phyloP scores from a whole-genome alignment of 129 eudicot genomes.

The Helianthus tuberosus region DNA sequence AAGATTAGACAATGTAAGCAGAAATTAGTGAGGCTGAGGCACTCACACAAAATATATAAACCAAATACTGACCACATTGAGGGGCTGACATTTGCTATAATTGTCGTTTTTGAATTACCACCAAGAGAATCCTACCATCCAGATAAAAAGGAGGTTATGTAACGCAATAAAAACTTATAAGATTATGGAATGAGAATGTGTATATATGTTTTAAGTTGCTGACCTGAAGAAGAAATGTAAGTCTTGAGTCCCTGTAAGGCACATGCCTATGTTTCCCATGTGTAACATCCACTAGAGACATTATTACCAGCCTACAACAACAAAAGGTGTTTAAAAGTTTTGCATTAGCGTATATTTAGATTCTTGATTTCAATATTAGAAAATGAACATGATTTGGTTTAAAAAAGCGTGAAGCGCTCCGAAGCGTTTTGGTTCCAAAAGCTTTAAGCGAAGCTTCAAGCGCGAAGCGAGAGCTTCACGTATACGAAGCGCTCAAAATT shows the following conservation, averaged over 20 bases:
- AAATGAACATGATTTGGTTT: no score
- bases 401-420: no score
- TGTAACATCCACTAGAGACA: constrained; percentile 90
- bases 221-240: constrained; percentile 93
- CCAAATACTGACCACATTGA: constrained; percentile 62
- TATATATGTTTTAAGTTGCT: constrained; percentile 32
- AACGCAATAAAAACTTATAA: neutral
- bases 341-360: neutral
- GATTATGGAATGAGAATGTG: constrained; percentile 28
- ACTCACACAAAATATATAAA: constrained; percentile 26
- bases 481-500: no score
- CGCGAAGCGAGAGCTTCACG: no score
- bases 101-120: constrained; percentile 89
- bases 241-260: constrained; percentile 91
- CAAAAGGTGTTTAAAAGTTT: constrained; percentile 4
- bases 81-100: constrained; percentile 93
- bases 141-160: constrained; percentile 15
- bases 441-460: no score
- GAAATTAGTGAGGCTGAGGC: neutral
- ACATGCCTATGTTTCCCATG: constrained; percentile 91
- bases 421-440: no score
- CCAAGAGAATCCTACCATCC: constrained; percentile 90
- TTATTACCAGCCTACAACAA: constrained; percentile 74
- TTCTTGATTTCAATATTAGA: neutral
- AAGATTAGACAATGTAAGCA: constrained; percentile 6